These are phyloP conservation scores for Omphalotus olearius DNA, from an alignment of 1,284 basidiomycete genomes.

Conservation along the genomic window DNA sequence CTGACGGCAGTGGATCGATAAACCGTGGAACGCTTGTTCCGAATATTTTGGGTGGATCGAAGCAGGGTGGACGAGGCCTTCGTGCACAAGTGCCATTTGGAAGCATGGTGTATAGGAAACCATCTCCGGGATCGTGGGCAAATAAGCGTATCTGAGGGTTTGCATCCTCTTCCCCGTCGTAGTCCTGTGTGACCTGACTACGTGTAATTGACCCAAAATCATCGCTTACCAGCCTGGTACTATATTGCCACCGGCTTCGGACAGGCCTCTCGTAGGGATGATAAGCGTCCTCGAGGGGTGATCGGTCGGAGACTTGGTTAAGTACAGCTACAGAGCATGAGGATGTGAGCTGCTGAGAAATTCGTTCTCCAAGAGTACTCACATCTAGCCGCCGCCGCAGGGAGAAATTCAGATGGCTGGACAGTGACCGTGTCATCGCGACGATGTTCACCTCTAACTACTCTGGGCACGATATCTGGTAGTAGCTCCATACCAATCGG, in stretches of 20 bases:
- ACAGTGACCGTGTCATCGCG: slow-evolving; percentile 7
- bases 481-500: slow-evolving; percentile 9
- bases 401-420: not conserved
- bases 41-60: not conserved
- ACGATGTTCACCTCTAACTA: slow-evolving; percentile 17
- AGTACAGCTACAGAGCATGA: too few species aligned
- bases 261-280: too few species aligned
- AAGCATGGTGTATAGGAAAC: not conserved
- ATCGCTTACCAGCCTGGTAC: too few species aligned
- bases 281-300: too few species aligned
- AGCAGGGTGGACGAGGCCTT: not conserved
- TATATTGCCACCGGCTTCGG: too few species aligned
- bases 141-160: too few species aligned
- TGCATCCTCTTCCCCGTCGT: too few species aligned
- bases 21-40: slow-evolving; percentile 5
- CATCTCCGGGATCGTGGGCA: not conserved
- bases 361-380: not conserved
- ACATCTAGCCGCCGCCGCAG: not conserved
- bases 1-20: slow-evolving; percentile 6
- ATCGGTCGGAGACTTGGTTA: too few species aligned
- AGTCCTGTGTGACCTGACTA: too few species aligned
- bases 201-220: too few species aligned
- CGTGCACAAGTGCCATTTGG: not conserved
- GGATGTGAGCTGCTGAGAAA: too few species aligned
- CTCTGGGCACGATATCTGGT: slow-evolving; percentile 16